Percentiles rank a stretch among this genome's conserved stretches.
These are phyloP conservation scores for Cyclostephanos tholiformis DNA, from an alignment of 108 stramenopile species.

Conservation along the genomic window DNA sequence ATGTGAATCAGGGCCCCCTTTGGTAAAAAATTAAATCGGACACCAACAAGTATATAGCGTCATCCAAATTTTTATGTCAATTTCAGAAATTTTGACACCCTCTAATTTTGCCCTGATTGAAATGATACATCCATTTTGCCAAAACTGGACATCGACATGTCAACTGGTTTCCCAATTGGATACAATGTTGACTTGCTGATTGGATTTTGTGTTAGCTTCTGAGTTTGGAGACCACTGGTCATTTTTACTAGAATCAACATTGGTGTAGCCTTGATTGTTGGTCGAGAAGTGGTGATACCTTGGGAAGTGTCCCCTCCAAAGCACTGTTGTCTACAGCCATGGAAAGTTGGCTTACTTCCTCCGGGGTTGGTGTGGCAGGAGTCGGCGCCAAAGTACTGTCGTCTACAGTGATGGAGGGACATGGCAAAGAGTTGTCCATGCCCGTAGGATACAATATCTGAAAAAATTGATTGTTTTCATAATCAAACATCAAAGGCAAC, in stretches of 20 bases:
- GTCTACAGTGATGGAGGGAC: neutral
- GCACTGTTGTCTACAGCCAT: too few relatives aligned
- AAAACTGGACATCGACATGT: constrained; percentile 14
- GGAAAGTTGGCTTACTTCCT: too few relatives aligned
- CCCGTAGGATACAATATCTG: neutral
- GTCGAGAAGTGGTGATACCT: neutral
- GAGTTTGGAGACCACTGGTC: constrained; percentile 9
- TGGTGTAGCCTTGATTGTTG: neutral
- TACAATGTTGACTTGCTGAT: constrained; percentile 6
- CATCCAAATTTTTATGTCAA: constrained; percentile 27
- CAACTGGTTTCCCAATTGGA: constrained; percentile 10
- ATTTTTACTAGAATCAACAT: constrained; percentile 1
- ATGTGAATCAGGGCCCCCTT: constrained; percentile 36
- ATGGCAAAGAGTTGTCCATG: neutral
- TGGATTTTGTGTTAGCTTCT: constrained; percentile 15
- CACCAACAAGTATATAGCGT: constrained; percentile 27
- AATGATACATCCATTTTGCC: constrained; percentile 32
- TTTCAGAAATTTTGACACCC: constrained; percentile 28
- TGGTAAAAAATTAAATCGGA: constrained; percentile 26
- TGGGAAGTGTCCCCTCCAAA: neutral
- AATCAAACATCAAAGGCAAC: constrained; percentile 18
- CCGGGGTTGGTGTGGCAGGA: too few relatives aligned
- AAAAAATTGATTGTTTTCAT: neutral
- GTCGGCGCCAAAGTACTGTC: neutral
- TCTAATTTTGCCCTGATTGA: constrained; percentile 19